Conservation (phyloP, 169 alveolate species). For the Plasmodium gonderi region DNA sequence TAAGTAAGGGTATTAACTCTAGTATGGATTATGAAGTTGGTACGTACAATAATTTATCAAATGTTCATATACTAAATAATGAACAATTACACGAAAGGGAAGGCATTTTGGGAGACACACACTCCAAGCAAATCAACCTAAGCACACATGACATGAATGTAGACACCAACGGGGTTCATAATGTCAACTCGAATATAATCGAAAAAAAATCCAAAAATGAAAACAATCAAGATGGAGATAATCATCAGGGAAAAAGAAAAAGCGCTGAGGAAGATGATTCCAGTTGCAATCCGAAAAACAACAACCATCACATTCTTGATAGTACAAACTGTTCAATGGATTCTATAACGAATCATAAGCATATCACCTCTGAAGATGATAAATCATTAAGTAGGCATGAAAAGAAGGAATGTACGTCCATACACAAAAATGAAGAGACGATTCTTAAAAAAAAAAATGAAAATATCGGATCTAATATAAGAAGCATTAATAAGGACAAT, state of each 20-base stretch:
- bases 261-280: background rate
- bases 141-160: background rate
- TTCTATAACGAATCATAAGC: background rate
- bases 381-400: background rate
- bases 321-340: background rate
- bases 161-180: background rate
- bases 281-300: background rate
- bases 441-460: background rate
- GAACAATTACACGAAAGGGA: background rate
- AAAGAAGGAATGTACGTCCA: background rate
- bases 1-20: background rate
- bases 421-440: background rate
- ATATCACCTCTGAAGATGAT: background rate
- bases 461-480: background rate
- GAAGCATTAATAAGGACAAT: background rate
- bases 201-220: background rate
- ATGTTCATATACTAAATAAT: background rate
- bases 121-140: background rate
- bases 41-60: background rate
- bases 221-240: background rate
- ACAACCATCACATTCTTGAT: background rate
- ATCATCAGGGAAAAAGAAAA: no score
- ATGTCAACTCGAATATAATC: background rate
- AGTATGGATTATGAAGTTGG: background rate
- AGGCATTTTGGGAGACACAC: background rate